Evolutionary conservation across 352 stramenopile genomes (phyloP).

Genomic region (Pythium phragmitis): DNA sequence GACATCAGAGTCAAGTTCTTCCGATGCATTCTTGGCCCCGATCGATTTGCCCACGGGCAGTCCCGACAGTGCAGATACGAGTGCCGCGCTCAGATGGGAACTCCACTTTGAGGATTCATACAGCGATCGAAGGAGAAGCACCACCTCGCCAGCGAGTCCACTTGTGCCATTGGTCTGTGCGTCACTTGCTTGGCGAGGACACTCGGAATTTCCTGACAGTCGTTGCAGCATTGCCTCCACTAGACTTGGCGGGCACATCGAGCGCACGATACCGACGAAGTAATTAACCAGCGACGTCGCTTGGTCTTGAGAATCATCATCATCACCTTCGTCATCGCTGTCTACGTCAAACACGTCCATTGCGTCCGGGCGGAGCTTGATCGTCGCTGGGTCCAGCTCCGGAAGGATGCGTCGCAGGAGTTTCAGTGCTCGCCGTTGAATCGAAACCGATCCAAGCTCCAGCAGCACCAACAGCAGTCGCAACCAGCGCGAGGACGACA

Average conservation of each 20-base stretch:
- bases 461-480: slow-evolving; percentile 80
- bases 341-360: slow-evolving; percentile 78
- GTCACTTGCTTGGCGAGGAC: background rate
- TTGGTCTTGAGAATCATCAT: slow-evolving; percentile 55
- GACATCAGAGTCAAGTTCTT: slow-evolving; percentile 61
- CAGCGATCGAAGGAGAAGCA: slow-evolving; percentile 78
- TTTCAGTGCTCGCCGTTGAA: slow-evolving; percentile 82
- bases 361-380: slow-evolving; percentile 64
- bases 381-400: slow-evolving; percentile 58
- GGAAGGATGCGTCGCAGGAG: slow-evolving; percentile 78
- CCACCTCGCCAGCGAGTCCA: slow-evolving; percentile 67
- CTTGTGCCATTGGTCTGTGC: slow-evolving; percentile 4
- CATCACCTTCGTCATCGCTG: slow-evolving; percentile 80
- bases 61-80: slow-evolving; percentile 49
- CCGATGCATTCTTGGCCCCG: slow-evolving; percentile 20
- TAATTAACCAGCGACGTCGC: slow-evolving; percentile 71
- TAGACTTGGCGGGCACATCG: slow-evolving; percentile 69
- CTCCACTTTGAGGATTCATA: slow-evolving; percentile 80
- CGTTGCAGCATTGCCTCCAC: slow-evolving; percentile 53
- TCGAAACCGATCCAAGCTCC: slow-evolving; percentile 64
- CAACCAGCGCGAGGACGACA: slow-evolving; percentile 84
- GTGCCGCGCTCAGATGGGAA: slow-evolving; percentile 57
- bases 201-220: slow-evolving; percentile 11
- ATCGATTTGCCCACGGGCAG: slow-evolving; percentile 50
- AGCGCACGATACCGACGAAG: slow-evolving; percentile 73